Evolutionary conservation across 2,329 filamentous ascomycete species (phyloP), one percentile per base, ranked within the genome.

Genomic region (Grosmannia huntii): DNA sequence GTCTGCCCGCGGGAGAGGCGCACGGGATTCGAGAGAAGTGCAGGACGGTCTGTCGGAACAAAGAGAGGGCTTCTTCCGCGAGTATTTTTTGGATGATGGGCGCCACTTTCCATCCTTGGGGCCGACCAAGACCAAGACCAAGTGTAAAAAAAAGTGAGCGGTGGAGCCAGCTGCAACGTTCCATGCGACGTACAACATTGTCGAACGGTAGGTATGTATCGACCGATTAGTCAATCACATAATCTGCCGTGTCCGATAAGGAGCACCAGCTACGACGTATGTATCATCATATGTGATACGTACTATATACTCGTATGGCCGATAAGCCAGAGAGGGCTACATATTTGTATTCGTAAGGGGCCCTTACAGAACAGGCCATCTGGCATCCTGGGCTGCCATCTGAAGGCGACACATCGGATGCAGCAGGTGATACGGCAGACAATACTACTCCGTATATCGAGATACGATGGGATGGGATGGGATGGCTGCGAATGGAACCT

Each of bases 131-230:
- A 19, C 10, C 28, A 25, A 38, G 33, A 54, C 19, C 3, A 54
- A 44, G 31, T 27, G 31, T 14, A 54, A 44, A 23, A 44, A 54
- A 54, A 54, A 41, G 10, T 21, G 38, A 31, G 25, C 4, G 7
- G 44, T 25, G 54, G 44, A 28, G 55, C 23, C 12, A 6, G 14
- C 31, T 56, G 55, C 41, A 56, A 56, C 55, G 55, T 56, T 56
- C 28, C 55, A 56, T 56, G 12, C 21, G n/a, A 14, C 4, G 31
- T 33, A 16, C 44, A 31, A n/a, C 44, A 38, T 16, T 38, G 36
- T 53, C 50, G 50, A 53, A 33, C 19, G 31, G 50, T 50, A 28
- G 7, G 25, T 12, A 33, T 33, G 31, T 33, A 44, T 44, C 41
- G 41, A 44, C 7, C 16, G 41, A n/a, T 44, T 44, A n/a, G 21